These are phyloP conservation scores for Xylaria curta DNA, from an alignment of 495 filamentous ascomycete genomes.

Conservation along the genomic window DNA sequence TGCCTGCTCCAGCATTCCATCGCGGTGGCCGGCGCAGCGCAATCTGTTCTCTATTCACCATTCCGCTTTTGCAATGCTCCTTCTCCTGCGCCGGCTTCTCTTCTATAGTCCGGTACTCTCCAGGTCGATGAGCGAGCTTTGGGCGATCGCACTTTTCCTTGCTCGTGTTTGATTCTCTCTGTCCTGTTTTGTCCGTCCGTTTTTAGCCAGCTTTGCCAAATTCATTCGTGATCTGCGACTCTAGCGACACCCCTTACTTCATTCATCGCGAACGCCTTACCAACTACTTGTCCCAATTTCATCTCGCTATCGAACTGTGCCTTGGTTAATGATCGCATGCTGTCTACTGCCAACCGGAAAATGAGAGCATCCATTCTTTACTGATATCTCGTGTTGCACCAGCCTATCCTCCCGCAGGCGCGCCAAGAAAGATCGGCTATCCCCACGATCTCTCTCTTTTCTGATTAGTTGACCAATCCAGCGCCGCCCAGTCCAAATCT, in stretches of 20 bases:
- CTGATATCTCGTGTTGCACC: slow-evolving; percentile 14
- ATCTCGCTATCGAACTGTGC: not conserved
- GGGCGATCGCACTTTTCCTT: slow-evolving; percentile 7
- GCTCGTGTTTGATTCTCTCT: not conserved
- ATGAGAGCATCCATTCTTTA: slow-evolving; percentile 15
- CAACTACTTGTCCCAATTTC: not conserved
- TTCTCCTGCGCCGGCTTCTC: not conserved
- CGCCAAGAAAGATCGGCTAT: not conserved
- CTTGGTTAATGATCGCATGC: slow-evolving; percentile 9
- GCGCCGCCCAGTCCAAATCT: slow-evolving; percentile 16
- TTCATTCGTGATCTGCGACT: slow-evolving; percentile 3
- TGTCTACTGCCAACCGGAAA: not conserved
- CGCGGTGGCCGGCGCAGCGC: slow-evolving; percentile 12
- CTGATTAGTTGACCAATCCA: slow-evolving; percentile 14
- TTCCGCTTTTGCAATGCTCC: not conserved
- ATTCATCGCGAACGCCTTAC: slow-evolving; percentile 4
- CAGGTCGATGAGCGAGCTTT: slow-evolving; percentile 3
- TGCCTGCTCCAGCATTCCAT: not conserved
- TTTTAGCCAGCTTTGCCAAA: not conserved
- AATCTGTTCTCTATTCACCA: slow-evolving; percentile 4
- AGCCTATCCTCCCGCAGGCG: slow-evolving; percentile 1
- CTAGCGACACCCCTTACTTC: slow-evolving; percentile 4
- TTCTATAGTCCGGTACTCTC: not conserved
- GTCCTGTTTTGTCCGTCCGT: not conserved
- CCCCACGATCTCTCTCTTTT: slow-evolving; percentile 8